Percentiles rank a stretch among this genome's conserved stretches.
phyloP scores from a whole-genome alignment of 2,329 filamentous ascomycete species.

The Fusarium sacchari region DNA sequence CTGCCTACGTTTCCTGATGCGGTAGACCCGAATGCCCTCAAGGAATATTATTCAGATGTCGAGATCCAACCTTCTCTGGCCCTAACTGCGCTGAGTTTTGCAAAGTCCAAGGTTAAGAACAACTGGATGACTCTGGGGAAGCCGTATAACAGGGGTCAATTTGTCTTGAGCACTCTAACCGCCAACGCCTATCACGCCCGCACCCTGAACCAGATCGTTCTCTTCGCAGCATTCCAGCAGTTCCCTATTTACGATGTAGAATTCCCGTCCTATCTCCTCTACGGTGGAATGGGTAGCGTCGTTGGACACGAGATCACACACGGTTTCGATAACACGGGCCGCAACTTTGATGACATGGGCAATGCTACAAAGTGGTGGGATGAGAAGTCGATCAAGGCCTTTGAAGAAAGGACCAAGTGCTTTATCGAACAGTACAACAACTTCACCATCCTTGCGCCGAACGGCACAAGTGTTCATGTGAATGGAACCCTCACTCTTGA shows the following conservation, averaged over 20 bases:
- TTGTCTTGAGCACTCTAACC: constrained; percentile 68
- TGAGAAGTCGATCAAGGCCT: constrained; percentile 65
- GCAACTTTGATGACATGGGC: constrained; percentile 71
- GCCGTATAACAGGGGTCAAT: constrained; percentile 68
- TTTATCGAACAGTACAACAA: constrained; percentile 75
- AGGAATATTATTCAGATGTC: constrained; percentile 65
- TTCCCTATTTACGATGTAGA: constrained; percentile 71
- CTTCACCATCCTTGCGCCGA: constrained; percentile 66
- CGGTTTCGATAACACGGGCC: constrained; percentile 73
- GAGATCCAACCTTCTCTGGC: constrained; percentile 65
- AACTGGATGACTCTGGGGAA: constrained; percentile 69
- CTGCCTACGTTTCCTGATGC: constrained; percentile 73
- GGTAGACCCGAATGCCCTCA: constrained; percentile 64
- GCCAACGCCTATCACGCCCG: constrained; percentile 75
- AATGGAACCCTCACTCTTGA: constrained; percentile 72
- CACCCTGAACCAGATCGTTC: constrained; percentile 73
- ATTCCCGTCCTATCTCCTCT: constrained; percentile 72
- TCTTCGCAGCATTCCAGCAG: constrained; percentile 71
- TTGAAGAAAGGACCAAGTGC: constrained; percentile 68
- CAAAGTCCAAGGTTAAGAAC: constrained; percentile 56
- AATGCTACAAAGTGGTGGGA: constrained; percentile 76
- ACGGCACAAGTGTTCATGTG: constrained; percentile 66
- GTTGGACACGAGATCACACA: constrained; percentile 77
- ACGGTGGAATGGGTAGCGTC: constrained; percentile 74
- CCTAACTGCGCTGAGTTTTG: constrained; percentile 63